phyloP scores from a whole-genome alignment of 805 yeast genomes.

The Myxozyma neglecta region DNA sequence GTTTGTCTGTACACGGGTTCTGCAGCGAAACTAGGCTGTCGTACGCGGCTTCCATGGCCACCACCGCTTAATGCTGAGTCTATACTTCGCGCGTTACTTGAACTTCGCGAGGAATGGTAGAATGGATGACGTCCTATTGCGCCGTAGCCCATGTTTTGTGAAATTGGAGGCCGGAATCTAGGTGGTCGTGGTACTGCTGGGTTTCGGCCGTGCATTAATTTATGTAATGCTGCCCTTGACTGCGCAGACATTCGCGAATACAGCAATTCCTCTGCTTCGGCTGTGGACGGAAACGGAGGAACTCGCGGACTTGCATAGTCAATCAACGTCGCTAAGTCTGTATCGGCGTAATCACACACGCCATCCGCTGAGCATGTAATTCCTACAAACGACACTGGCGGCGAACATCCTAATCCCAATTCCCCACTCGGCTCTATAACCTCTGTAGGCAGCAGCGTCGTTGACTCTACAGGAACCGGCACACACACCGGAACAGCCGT shows the following conservation, averaged over 20 bases:
- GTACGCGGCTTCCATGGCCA: not conserved
- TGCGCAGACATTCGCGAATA: slow-evolving; percentile 31
- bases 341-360: slow-evolving; percentile 1
- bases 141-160: slow-evolving; percentile 33
- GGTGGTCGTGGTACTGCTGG: slow-evolving; percentile 26
- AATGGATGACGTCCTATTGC: slow-evolving; percentile 31
- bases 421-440: no score
- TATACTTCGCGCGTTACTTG: slow-evolving; percentile 13
- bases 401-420: not conserved
- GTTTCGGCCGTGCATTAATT: slow-evolving; percentile 28
- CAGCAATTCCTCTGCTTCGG: slow-evolving; percentile 30
- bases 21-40: slow-evolving; percentile 15
- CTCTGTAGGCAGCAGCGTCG: not conserved
- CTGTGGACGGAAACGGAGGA: slow-evolving; percentile 30
- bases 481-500: no score
- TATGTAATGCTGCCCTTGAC: slow-evolving; percentile 29
- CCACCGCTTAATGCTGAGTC: not conserved
- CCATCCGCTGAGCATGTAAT: slow-evolving; percentile 15
- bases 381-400: slow-evolving; percentile 7
- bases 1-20: slow-evolving; percentile 5
- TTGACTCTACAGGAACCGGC: no score
- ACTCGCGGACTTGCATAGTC: slow-evolving; percentile 32
- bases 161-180: slow-evolving; percentile 30
- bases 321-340: slow-evolving; percentile 24
- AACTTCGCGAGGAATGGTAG: slow-evolving; percentile 16